phyloP scores from a whole-genome alignment of 371 early-diverging fungal species.

The Encephalitozoon romaleae region DNA sequence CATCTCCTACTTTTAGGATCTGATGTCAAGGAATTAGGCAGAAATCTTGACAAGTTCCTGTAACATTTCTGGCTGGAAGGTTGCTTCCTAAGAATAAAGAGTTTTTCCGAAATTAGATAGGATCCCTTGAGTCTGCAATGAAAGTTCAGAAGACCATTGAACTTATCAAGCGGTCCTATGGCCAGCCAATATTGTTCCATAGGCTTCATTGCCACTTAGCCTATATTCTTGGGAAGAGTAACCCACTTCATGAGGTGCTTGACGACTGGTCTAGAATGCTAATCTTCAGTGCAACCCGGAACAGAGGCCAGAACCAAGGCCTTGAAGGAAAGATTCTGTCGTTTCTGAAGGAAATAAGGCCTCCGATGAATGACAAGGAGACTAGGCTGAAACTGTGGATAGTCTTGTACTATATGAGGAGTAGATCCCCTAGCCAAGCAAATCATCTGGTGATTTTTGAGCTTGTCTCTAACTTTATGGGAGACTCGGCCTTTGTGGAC shows the following conservation, averaged over 20 bases:
- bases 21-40: not conserved
- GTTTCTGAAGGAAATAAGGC: conserved; percentile 29
- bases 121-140: not conserved
- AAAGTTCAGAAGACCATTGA: conserved; percentile 26
- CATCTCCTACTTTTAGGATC: conserved; percentile 11
- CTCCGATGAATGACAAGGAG: not conserved
- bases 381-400: conserved; percentile 36
- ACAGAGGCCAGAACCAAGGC: conserved; percentile 31
- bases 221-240: not conserved
- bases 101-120: not conserved
- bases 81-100: not conserved
- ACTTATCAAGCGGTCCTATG: conserved; percentile 42
- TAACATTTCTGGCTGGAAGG: not conserved
- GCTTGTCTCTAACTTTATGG: conserved; percentile 39
- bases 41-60: not conserved
- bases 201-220: conserved; percentile 19
- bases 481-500: conserved; percentile 26
- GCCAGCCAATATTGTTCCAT: conserved; percentile 51
- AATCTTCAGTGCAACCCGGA: conserved; percentile 1
- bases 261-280: conserved; percentile 49
- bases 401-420: conserved; percentile 39
- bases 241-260: conserved; percentile 18
- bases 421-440: conserved; percentile 16
- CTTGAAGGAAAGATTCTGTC: conserved; percentile 41
- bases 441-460: conserved; percentile 49